A percentile compares a stretch with the other conserved stretches of the same genome.
These are phyloP conservation scores for Erodium texanum DNA, from an alignment of 441 rosid genomes.

Conservation along the genomic window DNA sequence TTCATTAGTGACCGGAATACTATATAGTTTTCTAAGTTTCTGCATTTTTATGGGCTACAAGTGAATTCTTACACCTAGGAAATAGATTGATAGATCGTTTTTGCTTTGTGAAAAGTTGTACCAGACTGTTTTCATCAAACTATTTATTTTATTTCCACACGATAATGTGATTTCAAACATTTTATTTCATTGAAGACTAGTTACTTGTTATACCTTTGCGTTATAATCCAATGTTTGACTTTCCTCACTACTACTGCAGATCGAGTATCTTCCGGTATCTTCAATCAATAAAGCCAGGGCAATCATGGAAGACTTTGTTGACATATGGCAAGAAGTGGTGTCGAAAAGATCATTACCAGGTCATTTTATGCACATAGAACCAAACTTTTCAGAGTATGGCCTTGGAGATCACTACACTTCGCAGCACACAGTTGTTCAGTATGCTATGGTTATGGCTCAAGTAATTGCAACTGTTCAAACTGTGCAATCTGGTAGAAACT, in stretches of 20 bases:
- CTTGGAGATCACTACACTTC: constrained; percentile 56
- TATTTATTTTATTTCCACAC: too few species aligned
- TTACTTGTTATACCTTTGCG: too few species aligned
- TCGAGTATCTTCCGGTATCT: constrained; percentile 85
- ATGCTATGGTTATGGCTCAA: constrained; percentile 64
- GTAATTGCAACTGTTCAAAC: constrained; percentile 55
- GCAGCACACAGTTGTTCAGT: constrained; percentile 80
- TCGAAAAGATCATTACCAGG: constrained; percentile 71
- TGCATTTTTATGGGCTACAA: too few species aligned
- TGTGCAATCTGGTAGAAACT: constrained; percentile 20
- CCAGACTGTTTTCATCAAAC: too few species aligned
- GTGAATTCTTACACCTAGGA: too few species aligned
- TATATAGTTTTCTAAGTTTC: too few species aligned
- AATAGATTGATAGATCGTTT: too few species aligned
- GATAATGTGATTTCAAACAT: too few species aligned
- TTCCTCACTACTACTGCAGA: constrained; percentile 37
- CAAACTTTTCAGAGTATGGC: constrained; percentile 63
- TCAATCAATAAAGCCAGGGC: constrained; percentile 62
- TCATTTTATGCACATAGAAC: constrained; percentile 54
- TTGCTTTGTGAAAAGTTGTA: too few species aligned
- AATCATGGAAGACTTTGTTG: constrained; percentile 69
- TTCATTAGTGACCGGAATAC: too few species aligned
- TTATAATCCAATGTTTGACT: not conserved
- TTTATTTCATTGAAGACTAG: too few species aligned
- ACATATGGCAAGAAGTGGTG: constrained; percentile 71